Evolutionary conservation across 1,139 yeast genomes (phyloP).

Genomic region (Diutina catenulata): DNA sequence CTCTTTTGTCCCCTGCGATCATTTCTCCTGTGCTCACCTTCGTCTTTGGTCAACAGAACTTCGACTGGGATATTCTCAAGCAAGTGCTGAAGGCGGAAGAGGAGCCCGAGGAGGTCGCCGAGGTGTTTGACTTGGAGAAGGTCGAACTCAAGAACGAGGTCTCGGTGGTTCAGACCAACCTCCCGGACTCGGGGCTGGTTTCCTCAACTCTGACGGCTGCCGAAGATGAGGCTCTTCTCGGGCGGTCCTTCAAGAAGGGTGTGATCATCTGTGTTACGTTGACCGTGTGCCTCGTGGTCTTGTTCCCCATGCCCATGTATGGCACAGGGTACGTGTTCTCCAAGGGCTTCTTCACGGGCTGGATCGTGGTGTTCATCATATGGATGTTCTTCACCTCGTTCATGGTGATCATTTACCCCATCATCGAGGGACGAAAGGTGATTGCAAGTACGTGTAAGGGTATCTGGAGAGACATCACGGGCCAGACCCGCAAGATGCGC

Average conservation of each 20-base stretch:
- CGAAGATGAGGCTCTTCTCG: conserved; percentile 33
- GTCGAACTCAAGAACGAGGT: conserved; percentile 29
- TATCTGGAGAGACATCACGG: conserved; percentile 72
- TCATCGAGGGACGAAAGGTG: conserved; percentile 58
- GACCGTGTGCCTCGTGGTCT: conserved; percentile 47
- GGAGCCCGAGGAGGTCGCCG: conserved; percentile 41
- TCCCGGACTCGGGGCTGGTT: no score
- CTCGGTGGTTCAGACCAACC: conserved; percentile 22
- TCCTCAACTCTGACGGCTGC: no score
- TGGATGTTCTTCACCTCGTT: conserved; percentile 55
- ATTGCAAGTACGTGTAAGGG: conserved; percentile 58
- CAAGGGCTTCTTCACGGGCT: conserved; percentile 65
- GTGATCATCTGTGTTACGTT: conserved; percentile 42
- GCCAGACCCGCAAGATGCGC: conserved; percentile 57
- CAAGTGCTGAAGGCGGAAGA: conserved; percentile 54
- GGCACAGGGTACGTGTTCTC: conserved; percentile 65
- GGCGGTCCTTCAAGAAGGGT: conserved; percentile 43
- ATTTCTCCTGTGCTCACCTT: conserved; percentile 57
- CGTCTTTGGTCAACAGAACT: conserved; percentile 55
- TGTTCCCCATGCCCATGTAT: conserved; percentile 90
- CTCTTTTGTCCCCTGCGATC: conserved; percentile 63
- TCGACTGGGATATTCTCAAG: conserved; percentile 57
- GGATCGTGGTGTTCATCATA: conserved; percentile 65
- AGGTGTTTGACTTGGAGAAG: conserved; percentile 12
- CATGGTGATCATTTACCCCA: conserved; percentile 48